Base-by-base conservation (phyloP, 2,329 filamentous ascomycete species). In the Microdochium trichocladiopsis region DNA sequence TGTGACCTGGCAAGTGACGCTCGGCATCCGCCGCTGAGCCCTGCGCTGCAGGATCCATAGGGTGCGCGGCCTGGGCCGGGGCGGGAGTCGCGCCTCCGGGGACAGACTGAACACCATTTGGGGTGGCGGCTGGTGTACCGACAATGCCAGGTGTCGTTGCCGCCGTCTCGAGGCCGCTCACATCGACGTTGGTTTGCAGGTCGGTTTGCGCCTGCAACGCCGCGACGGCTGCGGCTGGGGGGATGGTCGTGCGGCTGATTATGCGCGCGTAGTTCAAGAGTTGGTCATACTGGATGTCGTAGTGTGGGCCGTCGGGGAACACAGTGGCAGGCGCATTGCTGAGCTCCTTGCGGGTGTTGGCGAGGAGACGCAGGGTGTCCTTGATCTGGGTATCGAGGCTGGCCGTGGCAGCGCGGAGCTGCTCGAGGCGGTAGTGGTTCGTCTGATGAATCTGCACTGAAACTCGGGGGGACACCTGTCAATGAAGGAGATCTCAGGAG, bases 171-270 rank as follows among this genome's bases (percentile, higher is more conserved):
- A 45, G 41, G 12, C 41, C 41, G 21, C 41, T 45, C 5, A 52
- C 60, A 28, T 60, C 55, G 47, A 52, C 53, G 49, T 56, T 61
- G 45, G 51, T 50, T 49, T 52, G 50, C 63, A 68, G 49, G 62
- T 66, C 12, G 61, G 69, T 10, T 61, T 70, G 25, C 54, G 65
- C 45, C 58, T 67, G 31, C 58, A 66, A 36, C 62, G 70, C 55
- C 63, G 69, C 52, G 12, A 73, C 67, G 49, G 74, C 72, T 48
- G 72, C 72, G 0, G 81, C 81, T 0, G 85, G 85, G 0, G 90
- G 88, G 12, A 90, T 77, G 1, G 90, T 93, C 57, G 86, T 90
- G 65, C 85, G 87, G 66, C 85, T 87, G 63, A 95, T 94, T 57
- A 86, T 84, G 45, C 86, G 86, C 22, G 89, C 90, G 65, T 90